phyloP scores from a whole-genome alignment of 225 moss, liverwort and hornwort species.

The Pleurozium schreberi region DNA sequence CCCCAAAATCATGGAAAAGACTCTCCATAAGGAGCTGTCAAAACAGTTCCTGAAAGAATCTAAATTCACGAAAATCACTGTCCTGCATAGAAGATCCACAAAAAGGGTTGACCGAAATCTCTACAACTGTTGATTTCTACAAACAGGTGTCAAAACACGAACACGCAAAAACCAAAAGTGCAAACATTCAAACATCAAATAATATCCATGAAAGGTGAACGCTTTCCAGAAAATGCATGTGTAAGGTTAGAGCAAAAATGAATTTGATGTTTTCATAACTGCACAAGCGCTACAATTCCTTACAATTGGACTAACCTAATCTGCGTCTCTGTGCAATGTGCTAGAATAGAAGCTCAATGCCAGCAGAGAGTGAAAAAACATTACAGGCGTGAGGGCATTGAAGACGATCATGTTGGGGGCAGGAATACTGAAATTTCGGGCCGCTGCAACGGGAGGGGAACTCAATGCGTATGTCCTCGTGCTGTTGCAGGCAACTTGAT shows the following conservation, averaged over 20 bases:
- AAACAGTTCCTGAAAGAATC: neutral
- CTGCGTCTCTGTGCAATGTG: neutral
- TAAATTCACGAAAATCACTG: neutral
- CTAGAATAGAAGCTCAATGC: neutral
- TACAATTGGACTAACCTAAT: neutral
- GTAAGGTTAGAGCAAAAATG: neutral
- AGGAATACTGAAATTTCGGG: neutral
- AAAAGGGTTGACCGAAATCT: neutral
- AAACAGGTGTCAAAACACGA: neutral
- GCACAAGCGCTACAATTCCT: neutral
- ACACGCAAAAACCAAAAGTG: neutral
- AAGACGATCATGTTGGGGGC: neutral
- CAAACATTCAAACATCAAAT: neutral
- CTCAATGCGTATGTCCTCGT: slow-evolving; percentile 45
- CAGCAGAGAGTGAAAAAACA: neutral
- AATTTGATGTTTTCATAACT: neutral
- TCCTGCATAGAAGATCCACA: neutral
- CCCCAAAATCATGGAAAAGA: neutral
- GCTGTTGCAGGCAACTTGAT: slow-evolving; percentile 46
- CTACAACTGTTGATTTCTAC: neutral
- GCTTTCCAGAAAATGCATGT: neutral
- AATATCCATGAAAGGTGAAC: neutral
- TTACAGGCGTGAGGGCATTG: slow-evolving; percentile 15
- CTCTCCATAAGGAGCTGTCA: neutral
- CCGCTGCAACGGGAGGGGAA: neutral